Evolutionary conservation across 192 early-diverging fungal species (phyloP).

Genomic region (Backusella australiensis): DNA sequence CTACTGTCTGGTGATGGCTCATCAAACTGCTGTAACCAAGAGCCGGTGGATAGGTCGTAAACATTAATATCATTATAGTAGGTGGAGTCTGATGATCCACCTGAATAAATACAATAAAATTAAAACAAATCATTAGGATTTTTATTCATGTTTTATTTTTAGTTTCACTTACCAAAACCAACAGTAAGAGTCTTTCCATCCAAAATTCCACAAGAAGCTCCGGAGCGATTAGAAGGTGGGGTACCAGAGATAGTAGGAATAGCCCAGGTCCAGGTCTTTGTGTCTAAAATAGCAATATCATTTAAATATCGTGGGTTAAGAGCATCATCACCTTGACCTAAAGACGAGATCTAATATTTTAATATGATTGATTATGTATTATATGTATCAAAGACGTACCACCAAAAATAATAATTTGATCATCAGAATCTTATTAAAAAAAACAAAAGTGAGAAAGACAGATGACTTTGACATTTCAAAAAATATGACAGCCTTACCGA

Average conservation of each 20-base stretch:
- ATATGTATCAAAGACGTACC: slow-evolving; percentile 12
- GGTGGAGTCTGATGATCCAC: slow-evolving; percentile 2
- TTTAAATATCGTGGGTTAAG: neutral
- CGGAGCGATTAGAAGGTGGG: slow-evolving; percentile 27
- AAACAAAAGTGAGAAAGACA: neutral
- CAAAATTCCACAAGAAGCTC: slow-evolving; percentile 20
- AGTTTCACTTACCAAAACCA: slow-evolving; percentile 26
- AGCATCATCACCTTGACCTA: slow-evolving; percentile 17
- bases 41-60: neutral
- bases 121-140: neutral
- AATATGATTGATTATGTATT: neutral
- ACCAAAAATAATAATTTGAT: slow-evolving; percentile 30
- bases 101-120: neutral
- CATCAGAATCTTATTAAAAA: slow-evolving; percentile 15
- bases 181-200: slow-evolving; percentile 23
- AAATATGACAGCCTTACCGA: slow-evolving; percentile 15
- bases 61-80: slow-evolving; percentile 37
- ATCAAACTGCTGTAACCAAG: slow-evolving; percentile 23
- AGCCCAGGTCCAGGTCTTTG: slow-evolving; percentile 29
- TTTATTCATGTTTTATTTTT: neutral
- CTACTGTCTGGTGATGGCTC: neutral
- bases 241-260: slow-evolving; percentile 14
- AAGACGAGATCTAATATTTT: neutral
- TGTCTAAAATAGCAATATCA: slow-evolving; percentile 28
- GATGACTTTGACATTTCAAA: neutral